Conservation (phyloP, 768 basidiomycete genomes). For the Boletellus ananiceps region DNA sequence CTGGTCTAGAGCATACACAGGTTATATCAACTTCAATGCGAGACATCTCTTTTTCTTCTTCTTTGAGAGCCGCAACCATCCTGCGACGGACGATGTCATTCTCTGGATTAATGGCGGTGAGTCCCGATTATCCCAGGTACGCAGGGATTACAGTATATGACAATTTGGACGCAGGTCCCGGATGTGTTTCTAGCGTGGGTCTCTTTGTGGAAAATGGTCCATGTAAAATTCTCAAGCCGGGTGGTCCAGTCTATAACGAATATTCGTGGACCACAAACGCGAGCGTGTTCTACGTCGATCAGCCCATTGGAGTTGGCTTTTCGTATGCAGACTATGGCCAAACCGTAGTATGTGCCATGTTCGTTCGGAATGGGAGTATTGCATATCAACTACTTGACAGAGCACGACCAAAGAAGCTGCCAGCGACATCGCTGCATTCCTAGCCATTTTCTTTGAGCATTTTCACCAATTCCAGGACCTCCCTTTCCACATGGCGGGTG, state of each 20-base stretch:
- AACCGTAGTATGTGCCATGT: no score
- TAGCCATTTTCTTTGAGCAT: conserved; percentile 58
- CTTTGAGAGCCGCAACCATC: conserved; percentile 51
- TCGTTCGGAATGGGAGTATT: conserved; percentile 12
- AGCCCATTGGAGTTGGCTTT: conserved; percentile 41
- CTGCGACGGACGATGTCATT: conserved; percentile 53
- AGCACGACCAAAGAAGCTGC: conserved; percentile 57
- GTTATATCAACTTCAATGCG: conserved; percentile 46
- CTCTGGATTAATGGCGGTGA: conserved; percentile 67
- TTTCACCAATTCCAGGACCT: conserved; percentile 65
- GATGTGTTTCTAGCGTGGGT: no score
- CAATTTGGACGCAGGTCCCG: conserved; percentile 45
- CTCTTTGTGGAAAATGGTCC: no score
- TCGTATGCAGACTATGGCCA: no score
- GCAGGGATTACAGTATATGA: neutral
- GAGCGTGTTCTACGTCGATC: conserved; percentile 71
- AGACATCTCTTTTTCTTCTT: conserved; percentile 57
- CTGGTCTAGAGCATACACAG: conserved; percentile 39
- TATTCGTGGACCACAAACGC: conserved; percentile 56
- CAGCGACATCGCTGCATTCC: conserved; percentile 61
- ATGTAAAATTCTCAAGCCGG: no score
- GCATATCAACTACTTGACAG: neutral
- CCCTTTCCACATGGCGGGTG: conserved; percentile 51
- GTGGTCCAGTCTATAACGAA: conserved; percentile 31
- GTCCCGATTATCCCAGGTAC: neutral